These are phyloP conservation scores for Saturnispora sekii DNA, from an alignment of 805 yeast genomes.

Conservation along the genomic window DNA sequence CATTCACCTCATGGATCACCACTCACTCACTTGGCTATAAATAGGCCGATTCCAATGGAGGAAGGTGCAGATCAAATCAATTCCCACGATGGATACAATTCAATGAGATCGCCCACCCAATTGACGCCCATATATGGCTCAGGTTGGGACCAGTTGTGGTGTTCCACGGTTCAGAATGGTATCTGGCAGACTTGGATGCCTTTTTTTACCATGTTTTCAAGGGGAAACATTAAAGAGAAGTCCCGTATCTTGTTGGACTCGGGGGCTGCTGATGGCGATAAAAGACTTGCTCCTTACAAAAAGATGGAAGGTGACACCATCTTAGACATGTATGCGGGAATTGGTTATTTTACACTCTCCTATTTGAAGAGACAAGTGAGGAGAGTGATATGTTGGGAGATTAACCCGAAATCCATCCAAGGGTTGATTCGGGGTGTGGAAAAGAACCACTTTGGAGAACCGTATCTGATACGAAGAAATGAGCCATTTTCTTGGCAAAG, in stretches of 20 bases:
- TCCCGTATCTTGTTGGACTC: slow-evolving; percentile 42
- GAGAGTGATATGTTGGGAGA: slow-evolving; percentile 64
- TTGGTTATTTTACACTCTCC: slow-evolving; percentile 72
- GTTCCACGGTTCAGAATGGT: slow-evolving; percentile 59
- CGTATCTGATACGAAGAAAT: slow-evolving; percentile 21
- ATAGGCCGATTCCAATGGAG: slow-evolving; percentile 48
- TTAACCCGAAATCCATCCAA: slow-evolving; percentile 76
- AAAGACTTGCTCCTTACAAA: slow-evolving; percentile 2
- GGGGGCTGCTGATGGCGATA: not conserved
- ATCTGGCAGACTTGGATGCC: slow-evolving; percentile 81
- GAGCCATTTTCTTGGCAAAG: slow-evolving; percentile 19
- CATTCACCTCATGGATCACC: slow-evolving; percentile 8
- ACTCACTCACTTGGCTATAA: slow-evolving; percentile 54
- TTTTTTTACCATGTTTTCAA: slow-evolving; percentile 71
- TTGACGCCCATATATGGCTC: slow-evolving; percentile 49
- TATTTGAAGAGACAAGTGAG: slow-evolving; percentile 49
- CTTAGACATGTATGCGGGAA: slow-evolving; percentile 73
- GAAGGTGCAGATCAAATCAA: not conserved
- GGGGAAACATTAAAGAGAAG: slow-evolving; percentile 82
- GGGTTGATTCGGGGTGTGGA: slow-evolving; percentile 53
- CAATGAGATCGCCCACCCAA: slow-evolving; percentile 51
- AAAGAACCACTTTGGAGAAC: slow-evolving; percentile 30
- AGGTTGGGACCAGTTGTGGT: slow-evolving; percentile 75
- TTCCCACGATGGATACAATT: slow-evolving; percentile 13
- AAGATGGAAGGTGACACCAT: slow-evolving; percentile 33